These are phyloP conservation scores for Coniochaeta prunicola DNA, from an alignment of 2,329 filamentous ascomycete species.

Conservation along the genomic window DNA sequence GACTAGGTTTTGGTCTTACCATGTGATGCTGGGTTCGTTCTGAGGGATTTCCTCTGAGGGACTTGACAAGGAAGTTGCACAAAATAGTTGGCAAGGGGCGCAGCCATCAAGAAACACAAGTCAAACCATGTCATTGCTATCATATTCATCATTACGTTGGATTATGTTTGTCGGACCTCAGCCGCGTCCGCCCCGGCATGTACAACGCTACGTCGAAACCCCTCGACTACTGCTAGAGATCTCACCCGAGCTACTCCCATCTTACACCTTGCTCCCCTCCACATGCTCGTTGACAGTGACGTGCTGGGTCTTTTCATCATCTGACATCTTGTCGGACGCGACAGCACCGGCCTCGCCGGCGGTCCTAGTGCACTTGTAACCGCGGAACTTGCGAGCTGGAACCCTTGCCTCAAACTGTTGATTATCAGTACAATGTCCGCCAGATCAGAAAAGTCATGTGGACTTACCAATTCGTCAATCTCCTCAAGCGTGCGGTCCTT, in stretches of 20 bases:
- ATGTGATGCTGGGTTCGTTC: too few species aligned
- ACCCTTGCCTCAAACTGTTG: not conserved
- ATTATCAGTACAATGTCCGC: not conserved
- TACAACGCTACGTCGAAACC: not conserved
- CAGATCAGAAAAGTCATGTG: not conserved
- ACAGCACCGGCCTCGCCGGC: not conserved
- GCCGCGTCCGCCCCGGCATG: not conserved
- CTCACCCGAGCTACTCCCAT: not conserved
- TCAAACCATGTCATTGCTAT: not conserved
- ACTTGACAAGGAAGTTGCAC: too few species aligned
- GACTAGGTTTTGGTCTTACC: too few species aligned
- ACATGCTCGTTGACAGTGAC: not conserved
- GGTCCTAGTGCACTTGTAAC: not conserved
- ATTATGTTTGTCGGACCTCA: not conserved
- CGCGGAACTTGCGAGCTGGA: conserved; percentile 2
- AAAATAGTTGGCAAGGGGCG: too few species aligned
- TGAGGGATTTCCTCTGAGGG: too few species aligned
- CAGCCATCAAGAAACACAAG: not conserved
- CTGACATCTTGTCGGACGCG: not conserved
- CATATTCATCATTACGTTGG: not conserved
- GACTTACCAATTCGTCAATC: conserved; percentile 44
- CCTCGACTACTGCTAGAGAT: not conserved
- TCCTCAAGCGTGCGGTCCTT: conserved; percentile 46
- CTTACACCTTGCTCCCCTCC: not conserved
- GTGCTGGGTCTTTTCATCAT: not conserved